Base-by-base conservation (phyloP, 2,329 filamentous ascomycete species). In the Ilyonectria destructans region DNA sequence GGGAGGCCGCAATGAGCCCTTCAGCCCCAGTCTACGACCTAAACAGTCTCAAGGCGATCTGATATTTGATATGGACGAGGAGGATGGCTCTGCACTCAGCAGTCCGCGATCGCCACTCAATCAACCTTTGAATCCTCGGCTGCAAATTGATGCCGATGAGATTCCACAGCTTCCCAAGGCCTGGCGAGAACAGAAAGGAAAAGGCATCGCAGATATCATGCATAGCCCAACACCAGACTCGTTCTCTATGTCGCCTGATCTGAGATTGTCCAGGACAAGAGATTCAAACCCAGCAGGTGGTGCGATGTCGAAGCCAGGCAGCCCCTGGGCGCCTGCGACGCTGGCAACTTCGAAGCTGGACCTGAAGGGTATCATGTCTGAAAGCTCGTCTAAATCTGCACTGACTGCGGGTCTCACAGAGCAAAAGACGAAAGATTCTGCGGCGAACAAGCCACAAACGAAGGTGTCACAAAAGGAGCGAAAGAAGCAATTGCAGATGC, bases 21-120 rank as follows among this genome's bases (percentile, higher is more conserved):
- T 88, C 58, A 93, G 90, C 63, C 94, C 94, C 1, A 85, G 83
- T 19, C 84, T 96, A 51, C 91, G 89, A 62, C 86, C 92, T 1
- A 94, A 90, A 75, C 87, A 86, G 21, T 95, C 92, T 0, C 84
- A 87, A 1, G 87, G 86, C 43, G 95, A 98, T 73, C 86, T 98
- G 62, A 97, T 97, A 80, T 98, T 98, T 77, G 90, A 94, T 71
- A 98, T 98, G 95, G 96, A 97, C 66, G 95, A 97, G 43, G 94
- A 95, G 49, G 87, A 86, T 10, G 71, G 75, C 0, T 75, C 79
- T 7, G 73, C 71, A 1, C 63, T 72, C 8, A 69, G 70, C 29
- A 83, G 79, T 56, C 78, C 81, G 3, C 56, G 61, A 13, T 78
- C 77, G 9, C 74, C 76, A 13, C 58, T 63, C 13, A 64, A 69